Evolutionary conservation across 2,329 filamentous ascomycete species (phyloP), one percentile per base, ranked within the genome.

Genomic region (Macrophomina phaseolina): DNA sequence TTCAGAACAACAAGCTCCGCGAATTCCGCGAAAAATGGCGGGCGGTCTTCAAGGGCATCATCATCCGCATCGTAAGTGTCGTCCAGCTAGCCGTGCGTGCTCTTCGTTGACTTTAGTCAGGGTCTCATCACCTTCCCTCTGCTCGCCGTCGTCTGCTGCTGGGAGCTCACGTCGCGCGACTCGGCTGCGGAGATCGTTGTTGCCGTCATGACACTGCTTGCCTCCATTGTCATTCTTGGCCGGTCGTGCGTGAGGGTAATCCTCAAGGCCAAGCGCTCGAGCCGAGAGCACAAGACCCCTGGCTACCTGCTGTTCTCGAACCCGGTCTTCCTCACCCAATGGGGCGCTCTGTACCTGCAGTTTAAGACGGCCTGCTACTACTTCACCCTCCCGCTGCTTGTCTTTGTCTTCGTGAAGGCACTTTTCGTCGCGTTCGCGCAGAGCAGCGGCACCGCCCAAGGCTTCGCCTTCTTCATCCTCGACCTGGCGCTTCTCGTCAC

Each of bases 241-340:
- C 97, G 93, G 92, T 94, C 93, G 58, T 89, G 92, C 0, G 90
- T 87, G 81, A 97, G 97, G 83, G 92, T 98, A 69, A 91, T 97
- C 72, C 87, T 88, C 63, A 90, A 97, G 69, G 94, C 93, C 38
- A 92, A 92, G 75, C 91, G 92, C 72, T 97, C 94, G 36, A 90
- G 96, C 69, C 81, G 87, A 66, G 92, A 97, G 88, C 94, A 97
- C 85, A 93, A 94, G 81, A 97, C 97, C 81, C 93, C 94, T 28
- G 94, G 93, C 32, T 97, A 97, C 80, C 97, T 97, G 72, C 89
- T 98, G 69, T 98, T 96, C 82, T 97, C 94, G 1, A 93, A 98
- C 74, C 93, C 93, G 18, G 87, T 92, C 69, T 90, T 91, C 64
- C 87, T 98, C 70, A 97, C 97, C 86, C 97, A 97, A 81, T 97